phyloP scores from a whole-genome alignment of 2,329 filamentous ascomycete species.

The Calonectria pteridis region DNA sequence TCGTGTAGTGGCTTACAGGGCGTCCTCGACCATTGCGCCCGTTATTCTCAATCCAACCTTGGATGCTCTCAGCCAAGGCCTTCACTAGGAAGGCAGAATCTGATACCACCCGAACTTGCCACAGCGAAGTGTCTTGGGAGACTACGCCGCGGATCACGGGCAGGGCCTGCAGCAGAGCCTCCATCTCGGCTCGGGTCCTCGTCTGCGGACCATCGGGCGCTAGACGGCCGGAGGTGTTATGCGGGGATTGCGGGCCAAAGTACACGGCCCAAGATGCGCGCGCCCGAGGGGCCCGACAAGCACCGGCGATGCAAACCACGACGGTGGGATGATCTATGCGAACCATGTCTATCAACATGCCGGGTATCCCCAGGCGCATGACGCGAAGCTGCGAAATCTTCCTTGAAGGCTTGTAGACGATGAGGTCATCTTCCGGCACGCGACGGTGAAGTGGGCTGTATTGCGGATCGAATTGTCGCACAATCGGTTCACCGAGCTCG shows the following conservation, averaged over 20 bases:
- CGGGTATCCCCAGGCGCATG: background rate
- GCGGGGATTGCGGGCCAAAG: slow-evolving; percentile 39
- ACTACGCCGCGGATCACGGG: background rate
- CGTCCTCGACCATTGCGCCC: background rate
- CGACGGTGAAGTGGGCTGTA: background rate
- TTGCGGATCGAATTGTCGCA: background rate
- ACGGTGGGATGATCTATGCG: background rate
- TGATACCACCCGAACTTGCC: background rate
- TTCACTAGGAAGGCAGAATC: background rate
- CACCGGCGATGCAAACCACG: slow-evolving; percentile 34
- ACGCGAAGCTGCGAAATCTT: background rate
- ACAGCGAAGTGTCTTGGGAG: background rate
- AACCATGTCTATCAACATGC: background rate
- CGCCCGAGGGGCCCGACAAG: slow-evolving; percentile 36
- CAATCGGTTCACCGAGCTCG: background rate
- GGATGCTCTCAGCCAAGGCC: background rate
- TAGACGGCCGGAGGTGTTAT: slow-evolving; percentile 62
- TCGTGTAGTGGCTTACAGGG: background rate
- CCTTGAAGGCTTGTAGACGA: background rate
- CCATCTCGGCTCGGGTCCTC: slow-evolving; percentile 68
- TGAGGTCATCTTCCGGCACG: background rate
- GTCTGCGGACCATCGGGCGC: slow-evolving; percentile 76
- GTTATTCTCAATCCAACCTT: background rate
- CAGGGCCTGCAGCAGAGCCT: background rate
- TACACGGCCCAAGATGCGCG: slow-evolving; percentile 42